These are phyloP conservation scores for Pulicaria dysenterica DNA, from an alignment of 129 eudicot species.

Conservation along the genomic window DNA sequence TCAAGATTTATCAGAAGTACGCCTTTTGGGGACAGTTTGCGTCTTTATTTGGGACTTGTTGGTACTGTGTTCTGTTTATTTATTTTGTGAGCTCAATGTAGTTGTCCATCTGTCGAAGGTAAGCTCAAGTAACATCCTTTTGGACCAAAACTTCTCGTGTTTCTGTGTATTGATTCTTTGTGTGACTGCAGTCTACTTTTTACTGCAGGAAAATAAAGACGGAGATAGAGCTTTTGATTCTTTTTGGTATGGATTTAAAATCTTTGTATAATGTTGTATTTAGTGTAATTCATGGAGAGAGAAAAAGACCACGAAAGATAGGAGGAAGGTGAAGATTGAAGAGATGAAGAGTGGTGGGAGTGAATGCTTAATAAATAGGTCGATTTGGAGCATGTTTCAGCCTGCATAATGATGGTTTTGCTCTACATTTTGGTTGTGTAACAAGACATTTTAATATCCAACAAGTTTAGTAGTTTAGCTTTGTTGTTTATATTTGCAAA, in stretches of 20 bases:
- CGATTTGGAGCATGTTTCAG: conserved; percentile 28
- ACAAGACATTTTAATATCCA: background rate
- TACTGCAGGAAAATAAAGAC: conserved; percentile 32
- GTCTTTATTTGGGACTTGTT: conserved; percentile 36
- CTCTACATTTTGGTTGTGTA: conserved; percentile 34
- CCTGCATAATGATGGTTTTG: conserved; percentile 14
- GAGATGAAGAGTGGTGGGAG: conserved; percentile 21
- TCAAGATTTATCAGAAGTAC: conserved; percentile 37
- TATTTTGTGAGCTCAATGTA: conserved; percentile 36
- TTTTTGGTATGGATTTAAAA: conserved; percentile 32
- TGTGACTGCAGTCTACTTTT: background rate
- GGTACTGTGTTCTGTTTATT: conserved; percentile 33
- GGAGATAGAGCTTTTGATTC: conserved; percentile 23
- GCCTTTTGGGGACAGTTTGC: conserved; percentile 24
- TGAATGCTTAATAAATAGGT: conserved; percentile 39
- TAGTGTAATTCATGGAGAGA: conserved; percentile 24
- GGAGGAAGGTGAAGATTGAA: background rate
- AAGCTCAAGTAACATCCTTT: conserved; percentile 10
- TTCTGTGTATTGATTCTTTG: conserved; percentile 18
- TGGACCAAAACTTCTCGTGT: conserved; percentile 18
- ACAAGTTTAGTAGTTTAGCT: conserved; percentile 11
- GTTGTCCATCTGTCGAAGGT: conserved; percentile 34
- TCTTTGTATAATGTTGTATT: conserved; percentile 47
- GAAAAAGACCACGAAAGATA: conserved; percentile 24
- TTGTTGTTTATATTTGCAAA: background rate